Conservation (phyloP, 495 filamentous ascomycete species). For the Halenospora varia region DNA sequence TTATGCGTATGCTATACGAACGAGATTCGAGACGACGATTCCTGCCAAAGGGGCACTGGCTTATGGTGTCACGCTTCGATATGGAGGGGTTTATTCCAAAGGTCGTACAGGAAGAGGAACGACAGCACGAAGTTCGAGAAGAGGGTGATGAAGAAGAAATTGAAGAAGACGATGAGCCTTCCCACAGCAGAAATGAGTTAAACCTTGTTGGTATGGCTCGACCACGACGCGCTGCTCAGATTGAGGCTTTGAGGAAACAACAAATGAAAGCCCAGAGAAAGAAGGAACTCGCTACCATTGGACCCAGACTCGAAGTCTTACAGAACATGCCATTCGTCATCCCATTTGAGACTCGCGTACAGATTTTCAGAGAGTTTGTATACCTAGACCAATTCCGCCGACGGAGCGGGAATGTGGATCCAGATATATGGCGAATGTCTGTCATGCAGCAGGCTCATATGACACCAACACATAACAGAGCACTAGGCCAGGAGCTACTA, state of each 20-base stretch:
- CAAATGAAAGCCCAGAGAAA: conserved; percentile 62
- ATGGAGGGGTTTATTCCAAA: conserved; percentile 86
- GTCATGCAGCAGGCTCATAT: conserved; percentile 41
- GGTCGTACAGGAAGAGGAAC: conserved; percentile 87
- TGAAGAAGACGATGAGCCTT: neutral
- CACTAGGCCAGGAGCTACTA: conserved; percentile 44
- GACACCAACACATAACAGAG: conserved; percentile 18
- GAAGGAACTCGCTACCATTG: conserved; percentile 68
- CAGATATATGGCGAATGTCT: conserved; percentile 73
- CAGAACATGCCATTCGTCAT: conserved; percentile 97
- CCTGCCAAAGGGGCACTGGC: conserved; percentile 78
- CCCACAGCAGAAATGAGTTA: neutral
- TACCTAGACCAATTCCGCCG: conserved; percentile 73
- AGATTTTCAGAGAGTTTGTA: conserved; percentile 93
- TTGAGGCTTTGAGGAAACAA: conserved; percentile 47
- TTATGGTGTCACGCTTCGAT: conserved; percentile 89
- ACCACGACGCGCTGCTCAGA: conserved; percentile 22
- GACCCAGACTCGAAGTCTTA: conserved; percentile 83
- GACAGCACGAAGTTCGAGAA: conserved; percentile 51
- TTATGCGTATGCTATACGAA: conserved; percentile 86
- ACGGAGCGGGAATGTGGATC: conserved; percentile 70
- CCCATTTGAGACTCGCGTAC: conserved; percentile 85
- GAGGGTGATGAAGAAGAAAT: conserved; percentile 46
- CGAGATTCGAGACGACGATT: conserved; percentile 89
- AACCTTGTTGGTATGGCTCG: conserved; percentile 17